Evolutionary conservation across 2,329 filamentous ascomycete genomes (phyloP), one percentile per base, ranked within the genome.

Genomic region (Microsporum canis): DNA sequence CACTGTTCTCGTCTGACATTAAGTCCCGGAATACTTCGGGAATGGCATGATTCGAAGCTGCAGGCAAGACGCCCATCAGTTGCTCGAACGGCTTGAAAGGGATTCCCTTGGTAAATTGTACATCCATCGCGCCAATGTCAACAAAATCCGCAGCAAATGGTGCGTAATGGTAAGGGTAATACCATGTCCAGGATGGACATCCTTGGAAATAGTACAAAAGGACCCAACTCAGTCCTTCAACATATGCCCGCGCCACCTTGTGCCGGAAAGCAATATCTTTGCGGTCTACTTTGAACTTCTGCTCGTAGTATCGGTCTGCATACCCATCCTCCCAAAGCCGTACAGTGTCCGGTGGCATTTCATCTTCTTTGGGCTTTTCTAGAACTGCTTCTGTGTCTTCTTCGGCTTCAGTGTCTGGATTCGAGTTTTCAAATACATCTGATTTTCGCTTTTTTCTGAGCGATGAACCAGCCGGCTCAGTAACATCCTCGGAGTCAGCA

Each of bases 181-280:
- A 99, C 94, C 94, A 99, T 59, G 92, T 95, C 94, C 95, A 99
- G 0, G 91, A 96, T 27, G 94, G 91, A 69, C 94, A 99, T 31
- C 94, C 94, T 74, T 99, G 94, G 74, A 96, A 96, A 73, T 99
- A 99, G 75, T 99, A 99, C 39, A 91, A 80, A 58, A 99, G 78
- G 43, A 99, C 94, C 94, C 95, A 99, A 27, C 88, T 88, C 7
- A 99, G 82, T 39, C 94, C 94, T 77, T 97, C 91, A 10, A 92
- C 91, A 72, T 99, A 99, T n/a, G 89, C 84, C 60, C 85, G 84
- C 39, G 88, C 94, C 61, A 99, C 95, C 70, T 90, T 84, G 73
- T 91, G 88, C 60, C 92, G 88, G 74, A 97, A 97, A 58, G 85
- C 88, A 57, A 88, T 79, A 72, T 99, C 88, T 59, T 87, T 83